Conservation (phyloP, 2,329 filamentous ascomycete species). For the Aspergillus sergii region DNA sequence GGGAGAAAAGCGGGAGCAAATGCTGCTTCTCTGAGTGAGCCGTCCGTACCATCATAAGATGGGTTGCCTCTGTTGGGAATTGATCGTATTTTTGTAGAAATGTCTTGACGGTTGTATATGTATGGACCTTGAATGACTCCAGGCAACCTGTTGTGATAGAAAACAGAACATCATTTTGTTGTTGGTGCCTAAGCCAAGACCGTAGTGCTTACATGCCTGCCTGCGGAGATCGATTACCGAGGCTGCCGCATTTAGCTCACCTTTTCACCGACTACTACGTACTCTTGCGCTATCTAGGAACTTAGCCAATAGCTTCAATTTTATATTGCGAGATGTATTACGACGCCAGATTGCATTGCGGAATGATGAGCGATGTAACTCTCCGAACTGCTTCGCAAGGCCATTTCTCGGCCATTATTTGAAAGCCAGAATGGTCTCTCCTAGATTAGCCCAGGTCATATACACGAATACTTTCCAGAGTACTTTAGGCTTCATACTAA, state of each 20-base stretch:
- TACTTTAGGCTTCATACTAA: too few relatives aligned
- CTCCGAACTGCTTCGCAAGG: too few relatives aligned
- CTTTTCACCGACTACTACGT: too few relatives aligned
- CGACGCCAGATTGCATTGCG: too few relatives aligned
- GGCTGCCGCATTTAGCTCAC: too few relatives aligned
- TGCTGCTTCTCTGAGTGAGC: not conserved
- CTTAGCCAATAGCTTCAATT: not conserved
- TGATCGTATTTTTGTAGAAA: not conserved
- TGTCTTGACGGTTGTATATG: not conserved
- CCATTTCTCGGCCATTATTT: too few relatives aligned
- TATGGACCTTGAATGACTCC: not conserved
- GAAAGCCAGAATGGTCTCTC: too few relatives aligned
- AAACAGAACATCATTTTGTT: not conserved
- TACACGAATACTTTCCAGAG: too few relatives aligned
- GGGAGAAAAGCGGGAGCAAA: not conserved
- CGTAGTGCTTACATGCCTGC: not conserved
- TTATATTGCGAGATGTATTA: too few relatives aligned
- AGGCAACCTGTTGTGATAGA: not conserved
- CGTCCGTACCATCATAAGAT: not conserved
- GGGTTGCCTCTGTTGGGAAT: not conserved
- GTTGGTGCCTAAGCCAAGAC: not conserved
- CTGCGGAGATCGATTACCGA: too few relatives aligned
- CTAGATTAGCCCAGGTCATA: too few relatives aligned
- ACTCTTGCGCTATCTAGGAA: not conserved
- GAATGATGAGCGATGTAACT: too few relatives aligned